phyloP scores from a whole-genome alignment of 1,284 basidiomycete species.

The Cutaneotrichosporon mucoides region DNA sequence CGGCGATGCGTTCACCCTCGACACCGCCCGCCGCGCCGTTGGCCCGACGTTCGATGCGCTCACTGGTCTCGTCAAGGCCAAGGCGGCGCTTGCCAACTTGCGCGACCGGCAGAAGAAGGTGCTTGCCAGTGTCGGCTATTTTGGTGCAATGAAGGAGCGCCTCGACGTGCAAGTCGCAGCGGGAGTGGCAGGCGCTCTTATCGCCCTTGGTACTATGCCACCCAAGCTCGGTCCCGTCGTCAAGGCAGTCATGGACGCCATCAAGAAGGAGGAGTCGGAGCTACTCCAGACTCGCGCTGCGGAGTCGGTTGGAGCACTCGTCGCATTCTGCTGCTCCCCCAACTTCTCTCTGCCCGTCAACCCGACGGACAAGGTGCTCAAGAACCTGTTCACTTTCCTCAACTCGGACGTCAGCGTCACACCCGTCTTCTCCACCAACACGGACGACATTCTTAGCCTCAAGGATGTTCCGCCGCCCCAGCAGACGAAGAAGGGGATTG shows the following conservation, averaged over 20 bases:
- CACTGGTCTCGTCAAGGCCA: conserved; percentile 59
- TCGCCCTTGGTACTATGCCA: conserved; percentile 76
- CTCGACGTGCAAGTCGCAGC: conserved; percentile 86
- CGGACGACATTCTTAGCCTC: conserved; percentile 76
- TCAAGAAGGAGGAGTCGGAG: conserved; percentile 91
- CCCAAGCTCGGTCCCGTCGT: conserved; percentile 95
- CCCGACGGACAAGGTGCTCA: conserved; percentile 88
- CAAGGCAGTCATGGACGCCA: conserved; percentile 94
- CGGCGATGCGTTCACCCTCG: conserved; percentile 72
- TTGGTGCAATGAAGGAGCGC: conserved; percentile 75
- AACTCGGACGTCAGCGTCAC: conserved; percentile 88
- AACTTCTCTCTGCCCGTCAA: conserved; percentile 56
- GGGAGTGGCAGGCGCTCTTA: conserved; percentile 83
- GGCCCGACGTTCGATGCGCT: conserved; percentile 69
- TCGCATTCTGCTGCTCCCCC: conserved; percentile 75
- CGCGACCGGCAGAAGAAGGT: conserved; percentile 73
- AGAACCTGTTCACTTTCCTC: conserved; percentile 94
- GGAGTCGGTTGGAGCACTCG: conserved; percentile 76
- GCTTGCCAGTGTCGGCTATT: conserved; percentile 72
- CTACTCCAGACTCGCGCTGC: conserved; percentile 90
- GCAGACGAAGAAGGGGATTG: conserved; percentile 48
- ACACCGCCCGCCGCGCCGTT: conserved; percentile 69
- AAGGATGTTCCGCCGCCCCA: conserved; percentile 50
- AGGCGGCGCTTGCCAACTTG: conserved; percentile 69
- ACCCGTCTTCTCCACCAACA: conserved; percentile 71